Evolutionary conservation across 495 filamentous ascomycete genomes (phyloP), one percentile per base, ranked within the genome.

Genomic region (Penicillium psychrofluorescens): DNA sequence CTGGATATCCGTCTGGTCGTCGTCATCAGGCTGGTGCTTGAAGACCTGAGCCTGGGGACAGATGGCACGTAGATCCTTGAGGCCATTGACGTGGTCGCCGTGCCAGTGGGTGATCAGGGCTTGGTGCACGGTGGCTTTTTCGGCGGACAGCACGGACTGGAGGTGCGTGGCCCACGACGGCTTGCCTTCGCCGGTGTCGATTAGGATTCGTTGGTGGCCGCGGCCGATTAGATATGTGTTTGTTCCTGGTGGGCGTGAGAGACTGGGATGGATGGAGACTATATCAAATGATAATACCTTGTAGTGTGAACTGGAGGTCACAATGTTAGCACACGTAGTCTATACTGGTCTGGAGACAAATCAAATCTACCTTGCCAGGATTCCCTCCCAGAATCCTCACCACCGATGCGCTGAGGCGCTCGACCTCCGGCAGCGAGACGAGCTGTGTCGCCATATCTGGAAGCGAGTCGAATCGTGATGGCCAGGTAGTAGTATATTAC

Each of bases 61-160:
- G 12, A 81, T 46, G 8, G 65, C 53, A 7, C 78, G 67, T 2
- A 95, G 71, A 49, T 94, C 80, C 7, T 61, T 43, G 7, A 95
- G 68, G 1, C 92, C 92, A 22, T 79, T 78, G 13, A 80, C 71
- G 57, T 98, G 92, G 61, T 98, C 92, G 28, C 63, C 74, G 61
- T 98, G 92, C 85, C 88, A 88, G 62, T 98, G 92, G 1, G 91
- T 95, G 15, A 96, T 64, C 13, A 97, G 71, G 3, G 78, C 79
- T 12, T 69, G 61, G 29, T 76, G 62, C 29, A 96, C 71, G 0
- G 74, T 72, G 31, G 81, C 79, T 29, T 80, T 75, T 55, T 94
- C 85, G 29, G 75, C 67, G 2, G 66, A 51, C 16, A 97, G 75
- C 5, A 84, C 72, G 12, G 67, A 58, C 45, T 78, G 72, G 11